Evolutionary conservation across 768 basidiomycete species (phyloP).

Genomic region (Lyophyllum semitale): DNA sequence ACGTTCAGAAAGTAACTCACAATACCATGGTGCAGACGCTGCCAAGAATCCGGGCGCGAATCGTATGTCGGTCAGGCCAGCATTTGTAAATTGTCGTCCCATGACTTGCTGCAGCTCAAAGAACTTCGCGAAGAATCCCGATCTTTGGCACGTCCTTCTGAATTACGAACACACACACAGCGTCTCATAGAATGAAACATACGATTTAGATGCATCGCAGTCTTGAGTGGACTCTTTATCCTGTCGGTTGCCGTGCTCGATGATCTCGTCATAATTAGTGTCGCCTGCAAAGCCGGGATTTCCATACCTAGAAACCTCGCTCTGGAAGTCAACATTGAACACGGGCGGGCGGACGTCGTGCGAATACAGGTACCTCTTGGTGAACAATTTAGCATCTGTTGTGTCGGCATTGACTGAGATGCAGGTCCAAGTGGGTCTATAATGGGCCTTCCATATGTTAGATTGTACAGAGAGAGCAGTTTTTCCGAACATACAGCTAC

Average conservation of each 20-base stretch:
- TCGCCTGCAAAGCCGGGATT: conserved; percentile 85
- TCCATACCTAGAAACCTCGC: conserved; percentile 95
- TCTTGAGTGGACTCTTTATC: conserved; percentile 83
- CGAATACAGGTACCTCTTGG: conserved; percentile 88
- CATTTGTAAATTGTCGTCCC: conserved; percentile 97
- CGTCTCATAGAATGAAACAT: conserved; percentile 28
- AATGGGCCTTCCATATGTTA: no score
- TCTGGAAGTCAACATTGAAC: conserved; percentile 98
- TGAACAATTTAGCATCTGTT: no score
- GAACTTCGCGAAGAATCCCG: conserved; percentile 87
- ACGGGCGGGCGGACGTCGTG: conserved; percentile 95
- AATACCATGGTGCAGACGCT: conserved; percentile 87
- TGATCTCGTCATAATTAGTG: conserved; percentile 88
- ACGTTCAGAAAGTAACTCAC: no score
- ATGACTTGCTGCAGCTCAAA: conserved; percentile 90
- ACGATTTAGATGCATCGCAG: conserved; percentile 72
- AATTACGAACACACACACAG: conserved; percentile 45
- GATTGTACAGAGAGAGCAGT: no score
- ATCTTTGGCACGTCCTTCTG: conserved; percentile 71
- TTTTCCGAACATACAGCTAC: no score
- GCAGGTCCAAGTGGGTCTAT: no score
- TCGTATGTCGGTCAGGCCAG: conserved; percentile 95
- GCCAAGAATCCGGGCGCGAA: conserved; percentile 92
- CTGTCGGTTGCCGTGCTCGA: conserved; percentile 59
- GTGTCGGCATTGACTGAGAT: no score